Conservation (phyloP, 2,329 filamentous ascomycete species). For the Colletotrichum magnum region DNA sequence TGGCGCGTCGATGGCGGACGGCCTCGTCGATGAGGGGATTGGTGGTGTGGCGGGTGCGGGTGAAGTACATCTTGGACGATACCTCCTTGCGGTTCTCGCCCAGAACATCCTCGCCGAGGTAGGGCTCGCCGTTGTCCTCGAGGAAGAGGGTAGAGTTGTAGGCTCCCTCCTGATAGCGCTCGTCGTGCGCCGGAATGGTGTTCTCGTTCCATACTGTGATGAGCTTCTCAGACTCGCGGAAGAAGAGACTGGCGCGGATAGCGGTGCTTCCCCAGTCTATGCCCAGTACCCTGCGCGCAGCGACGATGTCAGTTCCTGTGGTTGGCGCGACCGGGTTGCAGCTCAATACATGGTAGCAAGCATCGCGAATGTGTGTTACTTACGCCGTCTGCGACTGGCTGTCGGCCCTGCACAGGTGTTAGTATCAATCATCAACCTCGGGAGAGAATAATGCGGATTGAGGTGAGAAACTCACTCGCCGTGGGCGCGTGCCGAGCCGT, state of each 20-base stretch:
- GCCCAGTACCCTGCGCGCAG: not conserved
- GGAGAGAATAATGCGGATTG: too few relatives aligned
- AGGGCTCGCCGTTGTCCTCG: not conserved
- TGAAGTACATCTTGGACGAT: not conserved
- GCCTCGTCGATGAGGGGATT: not conserved
- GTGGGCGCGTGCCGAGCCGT: too few relatives aligned
- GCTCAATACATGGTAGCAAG: too few relatives aligned
- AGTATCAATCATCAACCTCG: too few relatives aligned
- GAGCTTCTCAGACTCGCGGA: not conserved
- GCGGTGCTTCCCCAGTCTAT: slow-evolving; percentile 7
- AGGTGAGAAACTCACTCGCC: too few relatives aligned
- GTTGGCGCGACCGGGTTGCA: too few relatives aligned
- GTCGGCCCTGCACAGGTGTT: too few relatives aligned
- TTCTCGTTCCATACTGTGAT: not conserved
- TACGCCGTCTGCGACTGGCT: too few relatives aligned
- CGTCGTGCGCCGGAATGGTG: not conserved
- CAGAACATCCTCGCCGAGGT: not conserved
- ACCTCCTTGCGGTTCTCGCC: not conserved
- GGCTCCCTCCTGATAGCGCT: slow-evolving; percentile 5
- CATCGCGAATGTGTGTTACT: too few relatives aligned
- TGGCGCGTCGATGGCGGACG: not conserved
- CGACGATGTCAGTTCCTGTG: not conserved
- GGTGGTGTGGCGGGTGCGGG: not conserved
- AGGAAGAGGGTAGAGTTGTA: not conserved
- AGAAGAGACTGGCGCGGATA: not conserved